phyloP scores from a whole-genome alignment of 345 rosid species.

The Excoecaria cochinchinensis region DNA sequence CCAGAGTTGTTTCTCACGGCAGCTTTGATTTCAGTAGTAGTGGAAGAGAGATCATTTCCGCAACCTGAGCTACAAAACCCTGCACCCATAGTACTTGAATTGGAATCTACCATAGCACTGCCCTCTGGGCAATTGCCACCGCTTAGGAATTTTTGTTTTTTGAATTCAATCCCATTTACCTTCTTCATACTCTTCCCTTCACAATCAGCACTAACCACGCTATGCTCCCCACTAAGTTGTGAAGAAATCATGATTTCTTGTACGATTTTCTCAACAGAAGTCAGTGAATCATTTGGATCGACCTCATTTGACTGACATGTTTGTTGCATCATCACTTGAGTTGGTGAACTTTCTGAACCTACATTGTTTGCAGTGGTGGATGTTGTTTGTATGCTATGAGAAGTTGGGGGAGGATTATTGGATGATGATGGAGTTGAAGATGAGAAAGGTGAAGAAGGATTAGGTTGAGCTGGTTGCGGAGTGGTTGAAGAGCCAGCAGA shows the following conservation, averaged over 20 bases:
- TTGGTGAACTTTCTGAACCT: constrained; percentile 57
- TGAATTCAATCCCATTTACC: constrained; percentile 43
- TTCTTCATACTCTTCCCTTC: constrained; percentile 53
- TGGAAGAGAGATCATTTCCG: constrained; percentile 54
- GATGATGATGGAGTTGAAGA: constrained; percentile 64
- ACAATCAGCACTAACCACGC: constrained; percentile 53
- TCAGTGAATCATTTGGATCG: constrained; percentile 61
- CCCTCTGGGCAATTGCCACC: constrained; percentile 44
- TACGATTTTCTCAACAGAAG: constrained; percentile 82
- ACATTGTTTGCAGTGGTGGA: constrained; percentile 43
- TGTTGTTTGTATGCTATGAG: constrained; percentile 41
- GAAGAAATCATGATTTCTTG: constrained; percentile 67
- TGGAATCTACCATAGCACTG: constrained; percentile 41
- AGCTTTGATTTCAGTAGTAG: constrained; percentile 61
- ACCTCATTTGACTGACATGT: constrained; percentile 47
- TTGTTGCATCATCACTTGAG: constrained; percentile 52
- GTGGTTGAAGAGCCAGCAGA: constrained; percentile 74
- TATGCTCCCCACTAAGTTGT: constrained; percentile 50
- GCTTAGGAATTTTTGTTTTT: constrained; percentile 40
- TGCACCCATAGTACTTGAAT: constrained; percentile 36
- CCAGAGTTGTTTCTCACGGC: constrained; percentile 51
- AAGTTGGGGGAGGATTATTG: constrained; percentile 44
- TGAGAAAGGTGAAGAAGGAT: constrained; percentile 57
- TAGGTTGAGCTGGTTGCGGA: constrained; percentile 53
- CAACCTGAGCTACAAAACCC: constrained; percentile 48